Percentiles rank a stretch among this genome's conserved stretches.
phyloP scores from a whole-genome alignment of 192 early-diverging fungal genomes.

The Mortierella claussenii region DNA sequence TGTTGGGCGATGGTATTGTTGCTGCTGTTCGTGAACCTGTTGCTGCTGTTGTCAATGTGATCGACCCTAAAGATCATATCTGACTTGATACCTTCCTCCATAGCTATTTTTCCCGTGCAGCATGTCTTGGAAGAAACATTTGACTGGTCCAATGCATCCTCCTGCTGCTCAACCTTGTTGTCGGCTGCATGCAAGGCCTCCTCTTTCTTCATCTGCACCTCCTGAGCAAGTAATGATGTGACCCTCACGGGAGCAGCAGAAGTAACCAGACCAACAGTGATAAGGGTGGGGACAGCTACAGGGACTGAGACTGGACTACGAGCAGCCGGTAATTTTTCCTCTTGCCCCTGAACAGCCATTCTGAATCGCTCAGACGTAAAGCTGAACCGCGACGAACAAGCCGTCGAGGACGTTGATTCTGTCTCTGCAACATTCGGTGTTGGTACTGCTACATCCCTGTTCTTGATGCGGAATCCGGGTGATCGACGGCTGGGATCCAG shows the following conservation, averaged over 20 bases:
- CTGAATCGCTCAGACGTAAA: conserved; percentile 45
- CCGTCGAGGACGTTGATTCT: background rate
- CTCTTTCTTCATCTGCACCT: background rate
- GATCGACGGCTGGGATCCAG: conserved; percentile 35
- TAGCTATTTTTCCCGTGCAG: background rate
- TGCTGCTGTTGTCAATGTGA: too few relatives aligned
- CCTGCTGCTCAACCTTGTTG: background rate
- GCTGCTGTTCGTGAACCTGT: too few relatives aligned
- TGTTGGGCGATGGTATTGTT: too few relatives aligned
- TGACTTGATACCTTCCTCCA: too few relatives aligned
- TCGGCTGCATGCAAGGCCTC: background rate
- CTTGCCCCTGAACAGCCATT: conserved; percentile 14
- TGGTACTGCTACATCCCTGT: background rate
- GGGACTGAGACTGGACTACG: background rate
- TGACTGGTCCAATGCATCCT: background rate
- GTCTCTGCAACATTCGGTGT: background rate
- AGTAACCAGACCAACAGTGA: background rate
- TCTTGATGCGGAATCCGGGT: conserved; percentile 42
- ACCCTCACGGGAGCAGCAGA: background rate
- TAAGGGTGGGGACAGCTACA: background rate
- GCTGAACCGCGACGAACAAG: conserved; percentile 15
- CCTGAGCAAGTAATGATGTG: background rate
- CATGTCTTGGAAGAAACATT: background rate
- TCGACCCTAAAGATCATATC: too few relatives aligned
- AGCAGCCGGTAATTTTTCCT: conserved; percentile 4